Evolutionary conservation across 352 stramenopile species (phyloP).

Genomic region (Phytopythium boreale): DNA sequence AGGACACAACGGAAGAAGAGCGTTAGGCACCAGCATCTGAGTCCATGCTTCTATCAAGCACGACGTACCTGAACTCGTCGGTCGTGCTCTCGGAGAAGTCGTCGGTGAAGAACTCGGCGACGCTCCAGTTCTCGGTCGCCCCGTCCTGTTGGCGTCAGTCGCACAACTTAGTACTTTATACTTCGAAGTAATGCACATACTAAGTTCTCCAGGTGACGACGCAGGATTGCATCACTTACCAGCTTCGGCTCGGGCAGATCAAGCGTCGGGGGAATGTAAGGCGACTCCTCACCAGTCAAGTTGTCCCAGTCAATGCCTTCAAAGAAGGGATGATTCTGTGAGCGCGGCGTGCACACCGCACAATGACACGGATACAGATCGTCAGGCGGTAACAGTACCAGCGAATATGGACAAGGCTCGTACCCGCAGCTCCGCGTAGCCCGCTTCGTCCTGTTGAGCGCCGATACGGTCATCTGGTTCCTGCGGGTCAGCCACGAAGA

Average conservation of each 20-base stretch:
- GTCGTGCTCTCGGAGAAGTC: constrained; percentile 78
- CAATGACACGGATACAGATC: background rate
- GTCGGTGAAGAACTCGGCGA: constrained; percentile 79
- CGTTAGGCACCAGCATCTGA: background rate
- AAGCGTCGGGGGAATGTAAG: constrained; percentile 53
- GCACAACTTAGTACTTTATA: background rate
- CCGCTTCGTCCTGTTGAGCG: constrained; percentile 60
- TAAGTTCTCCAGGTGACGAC: background rate
- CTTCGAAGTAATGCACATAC: too few relatives aligned
- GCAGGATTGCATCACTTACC: constrained; percentile 19
- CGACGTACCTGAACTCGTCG: constrained; percentile 47
- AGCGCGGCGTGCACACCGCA: too few relatives aligned
- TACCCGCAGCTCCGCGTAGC: constrained; percentile 70
- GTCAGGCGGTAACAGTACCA: background rate
- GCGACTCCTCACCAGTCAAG: constrained; percentile 45
- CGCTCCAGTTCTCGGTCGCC: constrained; percentile 71
- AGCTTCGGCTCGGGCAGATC: constrained; percentile 60
- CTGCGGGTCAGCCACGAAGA: constrained; percentile 8
- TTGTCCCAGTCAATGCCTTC: constrained; percentile 71
- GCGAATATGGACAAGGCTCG: background rate
- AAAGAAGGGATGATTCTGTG: constrained; percentile 77
- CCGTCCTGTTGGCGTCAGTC: constrained; percentile 39
- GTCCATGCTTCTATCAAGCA: background rate
- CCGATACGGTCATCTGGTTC: constrained; percentile 65
- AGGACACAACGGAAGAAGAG: constrained; percentile 1